phyloP scores from a whole-genome alignment of 371 early-diverging fungal species.

The Mucor sp. region DNA sequence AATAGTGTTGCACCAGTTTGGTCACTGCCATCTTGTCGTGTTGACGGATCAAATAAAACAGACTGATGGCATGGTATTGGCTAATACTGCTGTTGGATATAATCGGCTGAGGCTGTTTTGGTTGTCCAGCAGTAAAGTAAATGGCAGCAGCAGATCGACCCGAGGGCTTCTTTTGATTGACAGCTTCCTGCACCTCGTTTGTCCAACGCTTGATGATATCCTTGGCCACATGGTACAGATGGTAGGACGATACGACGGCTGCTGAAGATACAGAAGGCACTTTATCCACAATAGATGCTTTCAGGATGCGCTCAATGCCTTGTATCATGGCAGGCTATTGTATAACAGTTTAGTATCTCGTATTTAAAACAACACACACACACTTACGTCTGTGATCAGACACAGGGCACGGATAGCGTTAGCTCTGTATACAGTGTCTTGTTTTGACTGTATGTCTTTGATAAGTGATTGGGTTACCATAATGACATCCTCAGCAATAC shows the following conservation, averaged over 20 bases:
- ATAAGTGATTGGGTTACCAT: conserved; percentile 96
- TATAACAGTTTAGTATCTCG: no score
- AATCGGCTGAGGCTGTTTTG: conserved; percentile 46
- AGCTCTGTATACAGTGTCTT: conserved; percentile 88
- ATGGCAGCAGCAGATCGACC: conserved; percentile 51
- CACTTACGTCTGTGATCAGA: conserved; percentile 88
- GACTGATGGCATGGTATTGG: conserved; percentile 97
- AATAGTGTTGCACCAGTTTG: conserved; percentile 91
- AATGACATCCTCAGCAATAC: conserved; percentile 93
- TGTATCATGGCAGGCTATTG: conserved; percentile 88
- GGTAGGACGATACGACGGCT: conserved; percentile 91
- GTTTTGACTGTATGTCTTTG: conserved; percentile 95
- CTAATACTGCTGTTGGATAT: conserved; percentile 73
- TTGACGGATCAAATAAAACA: conserved; percentile 93
- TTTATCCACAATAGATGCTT: conserved; percentile 97
- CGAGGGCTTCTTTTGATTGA: conserved; percentile 70
- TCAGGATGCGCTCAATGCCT: conserved; percentile 94
- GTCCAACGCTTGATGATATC: conserved; percentile 89
- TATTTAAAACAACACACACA: no score
- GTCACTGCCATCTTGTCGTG: conserved; percentile 97
- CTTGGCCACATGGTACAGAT: conserved; percentile 79
- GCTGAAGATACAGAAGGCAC: conserved; percentile 90
- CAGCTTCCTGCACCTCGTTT: conserved; percentile 88
- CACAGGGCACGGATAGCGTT: conserved; percentile 96
- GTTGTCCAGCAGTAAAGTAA: conserved; percentile 53